Percentiles rank a stretch among this genome's conserved stretches.
These are phyloP conservation scores for Acarospora socialis DNA, from an alignment of 2,329 filamentous ascomycete species.

Conservation along the genomic window DNA sequence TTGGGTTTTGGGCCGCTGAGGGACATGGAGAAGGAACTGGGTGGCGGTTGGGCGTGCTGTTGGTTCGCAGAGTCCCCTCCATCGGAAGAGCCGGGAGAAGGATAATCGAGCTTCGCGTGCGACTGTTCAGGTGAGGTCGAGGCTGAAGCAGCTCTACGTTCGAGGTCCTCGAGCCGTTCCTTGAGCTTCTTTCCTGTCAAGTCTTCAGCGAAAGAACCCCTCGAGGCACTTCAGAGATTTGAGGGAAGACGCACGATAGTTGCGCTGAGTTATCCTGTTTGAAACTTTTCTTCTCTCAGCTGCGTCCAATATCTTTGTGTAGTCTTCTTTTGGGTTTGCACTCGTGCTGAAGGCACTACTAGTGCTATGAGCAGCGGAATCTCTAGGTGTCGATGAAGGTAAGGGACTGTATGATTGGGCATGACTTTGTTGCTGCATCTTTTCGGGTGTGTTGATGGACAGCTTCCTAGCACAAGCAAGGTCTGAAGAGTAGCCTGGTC, in stretches of 20 bases:
- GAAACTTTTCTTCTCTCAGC: conserved; percentile 86
- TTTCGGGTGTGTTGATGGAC: too few relatives aligned
- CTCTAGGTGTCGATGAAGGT: conserved; percentile 37
- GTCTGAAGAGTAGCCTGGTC: too few relatives aligned
- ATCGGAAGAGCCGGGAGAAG: conserved; percentile 6
- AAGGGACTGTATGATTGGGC: too few relatives aligned
- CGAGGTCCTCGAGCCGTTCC: conserved; percentile 49
- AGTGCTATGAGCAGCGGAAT: conserved; percentile 58
- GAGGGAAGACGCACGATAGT: conserved; percentile 60
- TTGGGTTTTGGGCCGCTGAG: conserved; percentile 23
- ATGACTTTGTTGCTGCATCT: too few relatives aligned
- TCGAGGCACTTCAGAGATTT: not conserved
- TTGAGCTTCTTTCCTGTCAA: conserved; percentile 48
- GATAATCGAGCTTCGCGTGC: conserved; percentile 30
- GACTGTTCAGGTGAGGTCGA: conserved; percentile 46
- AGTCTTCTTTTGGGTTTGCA: conserved; percentile 91
- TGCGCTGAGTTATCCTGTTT: conserved; percentile 90
- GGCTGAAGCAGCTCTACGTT: conserved; percentile 44
- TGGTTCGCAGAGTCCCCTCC: conserved; percentile 13
- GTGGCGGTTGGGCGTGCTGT: conserved; percentile 20
- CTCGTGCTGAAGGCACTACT: conserved; percentile 90
- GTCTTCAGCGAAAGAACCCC: not conserved
- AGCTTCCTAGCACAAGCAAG: too few relatives aligned
- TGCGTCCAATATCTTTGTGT: conserved; percentile 96
- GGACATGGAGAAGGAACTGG: conserved; percentile 30